A percentile compares a stretch with the other conserved stretches of the same genome.
Conservation (phyloP, 1,284 basidiomycete species). For the Schizophyllum commune region DNA sequence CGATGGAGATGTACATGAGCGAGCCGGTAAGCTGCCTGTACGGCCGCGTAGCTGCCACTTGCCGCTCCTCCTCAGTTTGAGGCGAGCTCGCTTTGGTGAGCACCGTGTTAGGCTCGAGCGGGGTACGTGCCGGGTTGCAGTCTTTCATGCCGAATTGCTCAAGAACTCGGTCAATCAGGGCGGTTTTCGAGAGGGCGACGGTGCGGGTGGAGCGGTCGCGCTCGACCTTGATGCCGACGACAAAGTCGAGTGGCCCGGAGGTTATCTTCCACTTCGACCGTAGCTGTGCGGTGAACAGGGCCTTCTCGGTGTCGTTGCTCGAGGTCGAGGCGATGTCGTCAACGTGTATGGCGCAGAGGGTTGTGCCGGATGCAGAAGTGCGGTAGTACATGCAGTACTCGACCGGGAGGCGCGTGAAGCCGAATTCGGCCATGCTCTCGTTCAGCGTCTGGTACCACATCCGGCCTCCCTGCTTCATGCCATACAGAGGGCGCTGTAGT, state of each 20-base stretch:
- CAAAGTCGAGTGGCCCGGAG: conserved; percentile 1
- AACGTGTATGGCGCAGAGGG: conserved; percentile 2
- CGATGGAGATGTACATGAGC: conserved; percentile 6
- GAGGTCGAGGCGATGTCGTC: conserved; percentile 4
- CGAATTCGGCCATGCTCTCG: conserved; percentile 18
- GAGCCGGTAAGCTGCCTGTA: conserved; percentile 5
- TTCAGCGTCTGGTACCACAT: conserved; percentile 31
- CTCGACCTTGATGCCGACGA: conserved; percentile 1
- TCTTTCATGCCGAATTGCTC: no score
- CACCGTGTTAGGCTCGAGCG: no score
- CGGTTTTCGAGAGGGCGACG: conserved; percentile 2
- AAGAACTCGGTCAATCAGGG: no score
- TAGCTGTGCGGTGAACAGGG: conserved; percentile 1
- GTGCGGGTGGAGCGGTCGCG: not conserved
- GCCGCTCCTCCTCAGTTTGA: conserved; percentile 6
- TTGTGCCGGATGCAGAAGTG: not conserved
- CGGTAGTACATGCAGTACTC: conserved; percentile 10
- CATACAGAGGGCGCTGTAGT: conserved; percentile 27
- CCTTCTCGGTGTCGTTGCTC: not conserved
- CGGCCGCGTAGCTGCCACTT: not conserved
- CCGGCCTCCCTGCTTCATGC: conserved; percentile 29
- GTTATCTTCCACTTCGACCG: conserved; percentile 1
- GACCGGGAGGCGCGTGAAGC: conserved; percentile 14
- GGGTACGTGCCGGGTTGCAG: no score
- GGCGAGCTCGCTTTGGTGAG: no score